These are phyloP conservation scores for Bothriochloa decipiens DNA, from an alignment of 176 grass and related monocot genomes.

Conservation along the genomic window DNA sequence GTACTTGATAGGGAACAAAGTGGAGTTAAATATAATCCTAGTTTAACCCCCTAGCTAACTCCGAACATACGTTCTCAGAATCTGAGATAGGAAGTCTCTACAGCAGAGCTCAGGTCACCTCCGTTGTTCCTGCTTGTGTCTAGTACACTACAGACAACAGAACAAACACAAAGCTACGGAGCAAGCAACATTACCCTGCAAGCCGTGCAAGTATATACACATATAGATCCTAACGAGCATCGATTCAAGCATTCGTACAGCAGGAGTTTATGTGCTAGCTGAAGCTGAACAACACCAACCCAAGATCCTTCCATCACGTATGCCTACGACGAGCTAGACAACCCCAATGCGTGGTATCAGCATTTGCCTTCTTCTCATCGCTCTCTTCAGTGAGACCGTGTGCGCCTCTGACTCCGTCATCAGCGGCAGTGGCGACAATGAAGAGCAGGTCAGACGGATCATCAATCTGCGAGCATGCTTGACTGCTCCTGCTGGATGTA, in stretches of 20 bases:
- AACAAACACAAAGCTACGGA: neutral
- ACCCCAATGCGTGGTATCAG: neutral
- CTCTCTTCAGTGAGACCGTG: neutral
- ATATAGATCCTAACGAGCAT: too few relatives aligned
- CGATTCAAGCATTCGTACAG: too few relatives aligned
- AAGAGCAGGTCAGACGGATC: neutral
- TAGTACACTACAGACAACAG: neutral
- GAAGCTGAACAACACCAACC: neutral
- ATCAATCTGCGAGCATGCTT: neutral
- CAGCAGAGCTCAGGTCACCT: neutral
- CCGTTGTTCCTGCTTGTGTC: neutral
- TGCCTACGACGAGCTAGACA: neutral
- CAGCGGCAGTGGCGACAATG: neutral
- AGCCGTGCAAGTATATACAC: neutral
- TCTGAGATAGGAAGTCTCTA: neutral
- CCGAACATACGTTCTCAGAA: neutral
- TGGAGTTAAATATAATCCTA: neutral
- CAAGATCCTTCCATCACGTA: neutral
- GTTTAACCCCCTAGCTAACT: neutral
- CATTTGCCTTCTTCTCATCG: neutral
- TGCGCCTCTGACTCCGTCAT: neutral
- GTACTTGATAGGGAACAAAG: too few relatives aligned
- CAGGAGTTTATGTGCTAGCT: neutral
- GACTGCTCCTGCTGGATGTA: neutral
- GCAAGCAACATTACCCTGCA: neutral